A percentile compares a stretch with the other conserved stretches of the same genome.
These are phyloP conservation scores for Tulasnella sp. DNA, from an alignment of 768 basidiomycete species.

Conservation along the genomic window DNA sequence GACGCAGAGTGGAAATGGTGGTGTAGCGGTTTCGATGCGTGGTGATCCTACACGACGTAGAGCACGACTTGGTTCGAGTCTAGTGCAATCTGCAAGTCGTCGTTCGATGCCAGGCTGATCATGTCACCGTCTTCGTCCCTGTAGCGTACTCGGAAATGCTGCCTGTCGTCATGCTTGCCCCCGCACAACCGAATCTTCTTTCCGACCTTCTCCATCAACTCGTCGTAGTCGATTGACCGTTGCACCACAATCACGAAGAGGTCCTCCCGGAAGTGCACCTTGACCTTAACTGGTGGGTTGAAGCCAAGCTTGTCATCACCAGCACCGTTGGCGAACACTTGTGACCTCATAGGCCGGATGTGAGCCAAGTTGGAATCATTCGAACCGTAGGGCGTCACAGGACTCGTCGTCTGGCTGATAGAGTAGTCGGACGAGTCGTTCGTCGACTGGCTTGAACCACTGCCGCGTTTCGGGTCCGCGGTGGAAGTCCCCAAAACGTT, in stretches of 20 bases:
- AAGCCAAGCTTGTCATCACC: not conserved
- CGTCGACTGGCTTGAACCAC: constrained; percentile 74
- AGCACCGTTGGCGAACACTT: constrained; percentile 35
- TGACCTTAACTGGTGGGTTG: constrained; percentile 60
- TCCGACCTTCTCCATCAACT: constrained; percentile 79
- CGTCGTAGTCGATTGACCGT: constrained; percentile 60
- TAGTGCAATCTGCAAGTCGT: constrained; percentile 91
- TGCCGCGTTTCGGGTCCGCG: constrained; percentile 49
- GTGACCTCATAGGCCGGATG: constrained; percentile 43
- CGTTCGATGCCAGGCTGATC: constrained; percentile 76
- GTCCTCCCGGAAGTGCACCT: constrained; percentile 90
- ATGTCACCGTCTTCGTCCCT: constrained; percentile 87
- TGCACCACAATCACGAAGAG: constrained; percentile 90
- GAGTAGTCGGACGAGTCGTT: constrained; percentile 74
- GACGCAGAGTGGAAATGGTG: not conserved
- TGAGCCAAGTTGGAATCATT: constrained; percentile 67
- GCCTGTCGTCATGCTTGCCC: constrained; percentile 63
- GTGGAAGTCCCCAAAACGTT: constrained; percentile 12
- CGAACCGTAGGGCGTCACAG: constrained; percentile 81
- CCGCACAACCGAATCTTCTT: constrained; percentile 90
- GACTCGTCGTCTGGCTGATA: constrained; percentile 25
- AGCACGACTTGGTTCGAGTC: constrained; percentile 30
- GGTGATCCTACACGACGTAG: constrained; percentile 12
- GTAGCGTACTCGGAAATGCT: constrained; percentile 67
- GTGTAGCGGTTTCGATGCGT: not conserved